Evolutionary conservation across 768 basidiomycete genomes (phyloP), one percentile per base, ranked within the genome.

Genomic region (Lentinula raphanica): DNA sequence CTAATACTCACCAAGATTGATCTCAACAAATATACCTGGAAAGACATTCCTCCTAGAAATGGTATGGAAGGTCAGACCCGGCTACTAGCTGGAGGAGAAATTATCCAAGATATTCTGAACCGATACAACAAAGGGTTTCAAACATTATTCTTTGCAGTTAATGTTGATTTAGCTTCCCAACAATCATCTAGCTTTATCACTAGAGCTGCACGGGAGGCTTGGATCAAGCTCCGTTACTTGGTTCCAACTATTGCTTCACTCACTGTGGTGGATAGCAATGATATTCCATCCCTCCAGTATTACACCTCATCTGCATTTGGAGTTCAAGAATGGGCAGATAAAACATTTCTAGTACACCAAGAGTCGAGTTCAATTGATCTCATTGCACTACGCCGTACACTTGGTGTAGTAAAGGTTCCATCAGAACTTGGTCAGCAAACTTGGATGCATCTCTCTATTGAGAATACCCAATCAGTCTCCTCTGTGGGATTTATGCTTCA

Each of bases 401-500:
- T 60, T 23, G 60, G 60, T 5, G 28, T 23, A n/a, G 29, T 32
- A 15, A 46, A 28, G 8, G 31, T 70, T 19, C 68, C 69, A 3
- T 51, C 58, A 15, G 19, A 39, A 9, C 56, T 55, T 23, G 62
- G 64, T 28, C 62, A 63, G 36, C 63, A 68, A 49, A 66, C 68
- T 0, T 68, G 65, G 65, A 38, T 67, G n/a, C 63, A 68, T 57
- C 23, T 68, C 42, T 46, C 44, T 27, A 46, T 46, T 4, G 7
- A 1, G 44, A n/a, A 46, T 21, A 38, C 65, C 25, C 48, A 23
- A 27, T 8, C 12, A 21, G 42, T 60, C 9, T 36, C 54, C 2
- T 48, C 48, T n/a, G 63, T 61, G 46, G 68, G 63, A 7, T 23
- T 68, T 23, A 46, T 70, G 17, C 50, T 70, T 12, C 67, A 63